These are phyloP conservation scores for Tylopilus vinaceipallidus DNA, from an alignment of 768 basidiomycete species.

Conservation along the genomic window DNA sequence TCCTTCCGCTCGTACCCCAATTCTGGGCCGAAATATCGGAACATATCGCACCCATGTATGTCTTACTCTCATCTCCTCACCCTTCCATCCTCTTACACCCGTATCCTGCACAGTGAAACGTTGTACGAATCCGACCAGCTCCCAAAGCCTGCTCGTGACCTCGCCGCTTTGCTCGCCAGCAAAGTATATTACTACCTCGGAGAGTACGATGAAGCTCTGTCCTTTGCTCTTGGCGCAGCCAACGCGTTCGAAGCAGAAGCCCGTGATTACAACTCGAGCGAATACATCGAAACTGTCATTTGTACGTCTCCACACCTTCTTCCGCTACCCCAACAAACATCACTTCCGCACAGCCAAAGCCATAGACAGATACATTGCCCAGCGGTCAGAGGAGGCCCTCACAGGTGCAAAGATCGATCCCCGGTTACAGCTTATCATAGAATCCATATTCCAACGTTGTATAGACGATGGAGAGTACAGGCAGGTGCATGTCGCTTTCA, in stretches of 20 bases:
- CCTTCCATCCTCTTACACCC: slow-evolving; percentile 9
- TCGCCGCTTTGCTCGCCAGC: slow-evolving; percentile 91
- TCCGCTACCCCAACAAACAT: background rate
- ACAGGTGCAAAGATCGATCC: slow-evolving; percentile 67
- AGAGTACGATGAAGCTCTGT: slow-evolving; percentile 92
- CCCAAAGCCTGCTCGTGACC: slow-evolving; percentile 67
- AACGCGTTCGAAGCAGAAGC: slow-evolving; percentile 78
- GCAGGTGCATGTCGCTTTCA: slow-evolving; percentile 52
- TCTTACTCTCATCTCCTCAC: slow-evolving; percentile 17
- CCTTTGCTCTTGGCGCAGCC: slow-evolving; percentile 91
- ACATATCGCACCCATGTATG: slow-evolving; percentile 85
- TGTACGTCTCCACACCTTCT: slow-evolving; percentile 53
- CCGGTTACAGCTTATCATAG: slow-evolving; percentile 79
- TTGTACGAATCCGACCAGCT: slow-evolving; percentile 84
- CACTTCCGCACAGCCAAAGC: slow-evolving; percentile 70
- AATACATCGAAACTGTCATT: slow-evolving; percentile 93
- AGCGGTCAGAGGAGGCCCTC: slow-evolving; percentile 54
- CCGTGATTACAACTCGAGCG: slow-evolving; percentile 61
- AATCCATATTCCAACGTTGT: slow-evolving; percentile 84
- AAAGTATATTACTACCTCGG: slow-evolving; percentile 98
- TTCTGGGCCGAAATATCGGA: slow-evolving; percentile 99
- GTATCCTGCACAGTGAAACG: slow-evolving; percentile 60
- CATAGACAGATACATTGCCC: slow-evolving; percentile 87
- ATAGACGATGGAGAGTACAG: slow-evolving; percentile 88
- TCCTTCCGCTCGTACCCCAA: slow-evolving; percentile 82